Evolutionary conservation across 1,284 basidiomycete genomes (phyloP).

Genomic region (Schizopora paradoxa): DNA sequence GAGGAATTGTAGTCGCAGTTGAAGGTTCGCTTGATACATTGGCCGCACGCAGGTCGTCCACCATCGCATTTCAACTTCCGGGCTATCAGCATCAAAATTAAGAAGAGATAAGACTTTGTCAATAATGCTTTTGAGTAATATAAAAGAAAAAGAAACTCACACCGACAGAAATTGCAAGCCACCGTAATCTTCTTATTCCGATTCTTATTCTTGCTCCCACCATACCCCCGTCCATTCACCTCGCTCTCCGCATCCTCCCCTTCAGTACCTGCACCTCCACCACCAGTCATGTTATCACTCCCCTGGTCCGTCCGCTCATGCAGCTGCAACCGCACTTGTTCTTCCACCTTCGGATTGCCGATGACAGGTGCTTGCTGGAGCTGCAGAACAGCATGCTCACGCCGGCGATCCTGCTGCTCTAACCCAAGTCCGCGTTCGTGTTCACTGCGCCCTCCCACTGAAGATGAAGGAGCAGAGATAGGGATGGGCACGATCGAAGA

Average conservation of each 20-base stretch:
- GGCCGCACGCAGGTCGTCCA: conserved; percentile 69
- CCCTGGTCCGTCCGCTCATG: too few relatives aligned
- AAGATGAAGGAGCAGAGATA: conserved; percentile 41
- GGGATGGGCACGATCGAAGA: conserved; percentile 31
- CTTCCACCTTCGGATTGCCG: too few relatives aligned
- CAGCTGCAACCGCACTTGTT: too few relatives aligned
- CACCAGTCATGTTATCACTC: too few relatives aligned
- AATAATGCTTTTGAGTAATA: too few relatives aligned
- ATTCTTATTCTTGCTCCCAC: too few relatives aligned
- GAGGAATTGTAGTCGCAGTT: conserved; percentile 75
- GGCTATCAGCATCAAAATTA: conserved; percentile 37
- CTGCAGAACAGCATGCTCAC: too few relatives aligned
- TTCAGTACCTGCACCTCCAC: too few relatives aligned
- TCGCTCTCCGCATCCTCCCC: too few relatives aligned
- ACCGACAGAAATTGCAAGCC: conserved; percentile 75
- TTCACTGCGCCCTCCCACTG: too few relatives aligned
- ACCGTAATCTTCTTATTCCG: conserved; percentile 17
- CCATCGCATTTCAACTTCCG: conserved; percentile 82
- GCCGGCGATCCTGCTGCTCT: conserved; percentile 49
- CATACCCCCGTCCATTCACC: too few relatives aligned
- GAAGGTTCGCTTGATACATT: conserved; percentile 70
- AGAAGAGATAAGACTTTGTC: conserved; percentile 9
- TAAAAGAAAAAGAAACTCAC: conserved; percentile 50
- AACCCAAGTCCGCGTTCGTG: conserved; percentile 64
- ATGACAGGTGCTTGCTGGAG: too few relatives aligned